Conservation (phyloP, 495 filamentous ascomycete species). For the Lasiosphaeris hirsuta region DNA sequence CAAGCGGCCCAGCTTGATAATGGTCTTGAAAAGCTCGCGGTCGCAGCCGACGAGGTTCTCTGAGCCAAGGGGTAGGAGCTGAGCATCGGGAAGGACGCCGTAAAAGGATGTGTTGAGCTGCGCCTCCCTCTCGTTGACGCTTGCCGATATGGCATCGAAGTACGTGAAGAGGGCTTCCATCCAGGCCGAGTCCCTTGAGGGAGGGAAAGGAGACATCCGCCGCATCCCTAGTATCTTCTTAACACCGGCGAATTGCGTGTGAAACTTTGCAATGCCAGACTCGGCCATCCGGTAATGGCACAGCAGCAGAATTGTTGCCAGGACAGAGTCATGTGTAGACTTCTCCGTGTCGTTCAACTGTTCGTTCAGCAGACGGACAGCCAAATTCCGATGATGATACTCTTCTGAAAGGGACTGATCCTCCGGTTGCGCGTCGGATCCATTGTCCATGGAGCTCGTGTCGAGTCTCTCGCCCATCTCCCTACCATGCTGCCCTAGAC, state of each 20-base stretch:
- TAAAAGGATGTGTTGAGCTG: slow-evolving; percentile 69
- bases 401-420: slow-evolving; percentile 66
- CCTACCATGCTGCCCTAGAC: slow-evolving; percentile 47
- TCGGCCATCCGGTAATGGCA: slow-evolving; percentile 94
- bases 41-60: slow-evolving; percentile 91
- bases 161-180: slow-evolving; percentile 96
- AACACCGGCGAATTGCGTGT: slow-evolving; percentile 90
- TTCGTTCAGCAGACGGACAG: slow-evolving; percentile 78
- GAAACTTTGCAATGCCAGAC: slow-evolving; percentile 85
- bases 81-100: slow-evolving; percentile 65
- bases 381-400: slow-evolving; percentile 72
- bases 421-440: slow-evolving; percentile 37
- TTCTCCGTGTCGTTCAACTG: slow-evolving; percentile 72
- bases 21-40: slow-evolving; percentile 70
- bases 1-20: slow-evolving; percentile 74
- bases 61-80: slow-evolving; percentile 49
- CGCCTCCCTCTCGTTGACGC: slow-evolving; percentile 88
- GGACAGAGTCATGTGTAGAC: slow-evolving; percentile 78
- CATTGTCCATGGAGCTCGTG: slow-evolving; percentile 34
- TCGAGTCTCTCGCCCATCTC: slow-evolving; percentile 36
- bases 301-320: slow-evolving; percentile 82
- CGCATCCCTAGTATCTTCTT: slow-evolving; percentile 86
- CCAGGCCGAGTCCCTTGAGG: slow-evolving; percentile 71
- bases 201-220: slow-evolving; percentile 59
- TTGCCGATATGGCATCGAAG: slow-evolving; percentile 91